Base-by-base conservation (phyloP, 768 basidiomycete species). In the Macrolepiota dolichaula region DNA sequence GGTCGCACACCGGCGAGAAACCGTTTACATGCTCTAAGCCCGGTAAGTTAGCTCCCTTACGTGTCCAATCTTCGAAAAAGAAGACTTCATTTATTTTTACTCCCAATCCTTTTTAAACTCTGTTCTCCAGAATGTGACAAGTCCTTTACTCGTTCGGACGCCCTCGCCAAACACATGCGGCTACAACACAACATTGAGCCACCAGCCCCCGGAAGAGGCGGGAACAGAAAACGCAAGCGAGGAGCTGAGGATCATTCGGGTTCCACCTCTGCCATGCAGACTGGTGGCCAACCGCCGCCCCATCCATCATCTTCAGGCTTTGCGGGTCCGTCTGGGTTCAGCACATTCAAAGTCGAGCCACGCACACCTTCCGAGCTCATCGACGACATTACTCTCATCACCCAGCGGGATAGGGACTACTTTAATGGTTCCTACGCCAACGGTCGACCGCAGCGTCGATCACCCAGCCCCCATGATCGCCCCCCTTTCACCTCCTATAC, bases 1-100 rank as follows among this genome's bases (percentile, higher is more conserved):
- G 95, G 35, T 92, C 90, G 11, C 95, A 98, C 71, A 96, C 95
- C 0, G 95, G 95, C 55, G 95, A 98, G 74, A 94, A 94, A 68
- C 95, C 94, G 0, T 97, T 94, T 69, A 86, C 83, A 24, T 98
- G 95, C 70, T 74, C 85, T 11, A 78, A 84, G 61, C 87, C 92
- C 69, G 94, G 94, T 91, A 62, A 66, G 87, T 71, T 46, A 22
- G 13, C 49, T 56, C 40, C 44, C 13, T 59, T 50, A 61, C 59
- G 59, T 60, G 49, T 57, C 40, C 51, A n/a, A 19, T 44, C 55
- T 56, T 59, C 55, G 51, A 59, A 57, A 47, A 56, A 55, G 42
- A 49, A 49, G 35, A 19, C n/a, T 47, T 61, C 55, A 54, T 57
- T 57, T 57, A 62, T 62, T 57, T 24, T 32, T 56, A 49, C 51